Evolutionary conservation across 164 flowering plant species (phyloP).

Genomic region (Pachysandra terminalis): DNA sequence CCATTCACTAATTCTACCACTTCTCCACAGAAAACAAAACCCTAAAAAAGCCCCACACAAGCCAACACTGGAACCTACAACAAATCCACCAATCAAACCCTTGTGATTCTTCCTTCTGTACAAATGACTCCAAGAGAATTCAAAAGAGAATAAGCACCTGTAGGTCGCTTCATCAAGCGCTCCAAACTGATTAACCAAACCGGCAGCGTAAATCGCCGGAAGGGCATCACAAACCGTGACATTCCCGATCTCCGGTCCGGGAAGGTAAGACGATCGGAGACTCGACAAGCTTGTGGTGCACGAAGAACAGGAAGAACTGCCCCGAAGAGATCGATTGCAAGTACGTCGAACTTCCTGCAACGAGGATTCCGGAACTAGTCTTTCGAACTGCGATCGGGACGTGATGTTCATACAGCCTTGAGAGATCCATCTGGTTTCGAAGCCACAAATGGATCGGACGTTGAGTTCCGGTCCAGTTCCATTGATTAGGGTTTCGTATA

Average conservation of each 20-base stretch:
- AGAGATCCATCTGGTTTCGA: slow-evolving; percentile 35
- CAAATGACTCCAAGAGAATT: slow-evolving; percentile 8
- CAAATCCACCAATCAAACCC: slow-evolving; percentile 22
- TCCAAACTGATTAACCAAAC: slow-evolving; percentile 27
- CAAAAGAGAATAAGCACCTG: slow-evolving; percentile 29
- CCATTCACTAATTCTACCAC: background rate
- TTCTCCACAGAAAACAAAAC: slow-evolving; percentile 25
- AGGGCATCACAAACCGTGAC: slow-evolving; percentile 34
- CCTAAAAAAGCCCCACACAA: slow-evolving; percentile 13
- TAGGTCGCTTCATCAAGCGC: slow-evolving; percentile 37
- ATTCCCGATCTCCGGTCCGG: slow-evolving; percentile 28
- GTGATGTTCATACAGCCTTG: slow-evolving; percentile 41
- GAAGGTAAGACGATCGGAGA: slow-evolving; percentile 22
- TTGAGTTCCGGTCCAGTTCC: slow-evolving; percentile 18
- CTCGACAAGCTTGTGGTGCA: slow-evolving; percentile 30
- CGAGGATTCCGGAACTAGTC: slow-evolving; percentile 17
- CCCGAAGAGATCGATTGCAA: slow-evolving; percentile 34
- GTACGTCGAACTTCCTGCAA: slow-evolving; percentile 13
- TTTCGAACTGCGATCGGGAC: slow-evolving; percentile 29
- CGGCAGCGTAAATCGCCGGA: slow-evolving; percentile 40
- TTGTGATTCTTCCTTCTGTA: background rate
- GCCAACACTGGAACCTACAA: slow-evolving; percentile 15
- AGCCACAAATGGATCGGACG: slow-evolving; percentile 32
- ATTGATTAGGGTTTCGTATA: slow-evolving; percentile 23
- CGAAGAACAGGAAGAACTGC: slow-evolving; percentile 32